phyloP scores from a whole-genome alignment of 2,329 filamentous ascomycete genomes.

The Samsoniella hepiali region DNA sequence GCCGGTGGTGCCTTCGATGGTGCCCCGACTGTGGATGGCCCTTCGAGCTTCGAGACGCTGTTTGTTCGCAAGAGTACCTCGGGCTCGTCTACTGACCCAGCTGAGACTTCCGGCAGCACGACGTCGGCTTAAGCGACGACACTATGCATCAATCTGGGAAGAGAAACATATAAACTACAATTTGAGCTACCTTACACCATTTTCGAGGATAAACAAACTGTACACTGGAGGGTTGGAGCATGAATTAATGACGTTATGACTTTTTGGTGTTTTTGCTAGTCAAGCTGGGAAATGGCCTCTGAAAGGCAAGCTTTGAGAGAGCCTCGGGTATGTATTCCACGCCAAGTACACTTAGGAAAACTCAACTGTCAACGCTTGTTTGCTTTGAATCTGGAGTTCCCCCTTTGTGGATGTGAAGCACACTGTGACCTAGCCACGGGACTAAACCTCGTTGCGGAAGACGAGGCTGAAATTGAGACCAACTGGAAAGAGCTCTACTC shows the following conservation, averaged over 20 bases:
- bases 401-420: no score
- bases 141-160: not conserved
- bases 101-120: not conserved
- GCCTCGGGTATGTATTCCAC: no score
- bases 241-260: not conserved
- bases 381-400: no score
- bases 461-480: no score
- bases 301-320: not conserved
- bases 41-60: not conserved
- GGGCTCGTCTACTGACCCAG: not conserved
- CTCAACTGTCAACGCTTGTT: no score
- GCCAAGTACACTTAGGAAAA: no score
- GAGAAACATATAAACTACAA: no score
- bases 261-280: not conserved
- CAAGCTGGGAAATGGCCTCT: not conserved
- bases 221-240: not conserved
- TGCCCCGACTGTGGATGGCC: not conserved
- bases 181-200: not conserved
- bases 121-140: not conserved
- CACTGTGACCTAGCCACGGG: no score
- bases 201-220: not conserved
- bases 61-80: not conserved
- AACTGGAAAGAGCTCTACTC: no score
- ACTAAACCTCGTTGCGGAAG: no score
- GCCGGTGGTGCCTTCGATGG: no score